Evolutionary conservation across 2,329 filamentous ascomycete genomes (phyloP).

Genomic region (Hypoxylon sp.): DNA sequence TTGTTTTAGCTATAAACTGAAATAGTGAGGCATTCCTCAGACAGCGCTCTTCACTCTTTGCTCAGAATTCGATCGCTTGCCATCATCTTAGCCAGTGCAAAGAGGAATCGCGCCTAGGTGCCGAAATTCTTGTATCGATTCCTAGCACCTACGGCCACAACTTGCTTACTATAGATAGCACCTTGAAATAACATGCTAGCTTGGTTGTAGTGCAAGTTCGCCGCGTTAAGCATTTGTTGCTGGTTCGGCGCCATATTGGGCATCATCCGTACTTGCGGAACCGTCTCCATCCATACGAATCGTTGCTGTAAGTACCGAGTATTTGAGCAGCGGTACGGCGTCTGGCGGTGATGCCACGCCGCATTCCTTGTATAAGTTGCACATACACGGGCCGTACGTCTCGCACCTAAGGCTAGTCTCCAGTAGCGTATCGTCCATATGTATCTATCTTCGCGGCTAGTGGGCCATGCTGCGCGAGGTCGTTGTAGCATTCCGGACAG

Average conservation of each 20-base stretch:
- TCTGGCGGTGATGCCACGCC: conserved; percentile 50
- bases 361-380: conserved; percentile 53
- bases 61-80: too few species aligned
- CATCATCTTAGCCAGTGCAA: neutral
- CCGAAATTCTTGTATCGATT: neutral
- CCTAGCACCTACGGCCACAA: conserved; percentile 42
- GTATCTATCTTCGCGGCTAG: conserved; percentile 54
- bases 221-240: conserved; percentile 49
- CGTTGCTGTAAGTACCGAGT: conserved; percentile 49
- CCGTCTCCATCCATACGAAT: conserved; percentile 55
- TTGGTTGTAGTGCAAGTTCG: conserved; percentile 50
- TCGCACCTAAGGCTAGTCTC: conserved; percentile 55
- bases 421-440: conserved; percentile 46
- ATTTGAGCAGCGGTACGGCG: conserved; percentile 46
- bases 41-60: too few species aligned
- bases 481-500: conserved; percentile 57
- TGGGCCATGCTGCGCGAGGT: conserved; percentile 52
- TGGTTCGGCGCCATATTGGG: conserved; percentile 48
- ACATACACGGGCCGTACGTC: conserved; percentile 58
- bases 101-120: neutral
- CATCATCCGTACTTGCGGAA: conserved; percentile 51
- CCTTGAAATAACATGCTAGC: conserved; percentile 51
- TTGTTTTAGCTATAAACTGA: neutral
- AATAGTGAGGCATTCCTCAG: conserved; percentile 3
- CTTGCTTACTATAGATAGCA: conserved; percentile 53